phyloP scores from a whole-genome alignment of 371 early-diverging fungal genomes.

The Capillidium rhysosporum region DNA sequence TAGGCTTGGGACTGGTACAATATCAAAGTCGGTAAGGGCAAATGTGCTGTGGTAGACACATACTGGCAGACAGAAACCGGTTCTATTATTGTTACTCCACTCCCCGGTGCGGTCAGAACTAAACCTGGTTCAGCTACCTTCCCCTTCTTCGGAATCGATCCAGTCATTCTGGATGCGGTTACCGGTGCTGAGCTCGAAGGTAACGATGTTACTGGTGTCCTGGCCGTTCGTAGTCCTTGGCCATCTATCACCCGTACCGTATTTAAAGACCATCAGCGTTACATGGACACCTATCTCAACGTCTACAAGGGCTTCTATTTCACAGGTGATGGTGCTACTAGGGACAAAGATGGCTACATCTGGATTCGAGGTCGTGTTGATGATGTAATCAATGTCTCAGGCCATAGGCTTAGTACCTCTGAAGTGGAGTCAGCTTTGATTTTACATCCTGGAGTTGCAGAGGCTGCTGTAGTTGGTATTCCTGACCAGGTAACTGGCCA shows the following conservation, averaged over 20 bases:
- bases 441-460: constrained; percentile 61
- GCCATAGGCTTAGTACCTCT: constrained; percentile 90
- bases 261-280: constrained; percentile 75
- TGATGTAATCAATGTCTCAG: constrained; percentile 96
- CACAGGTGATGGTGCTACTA: constrained; percentile 74
- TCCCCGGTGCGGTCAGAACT: constrained; percentile 64
- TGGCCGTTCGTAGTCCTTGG: constrained; percentile 79
- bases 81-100: constrained; percentile 75
- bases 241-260: constrained; percentile 92
- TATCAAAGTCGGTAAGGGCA: constrained; percentile 66
- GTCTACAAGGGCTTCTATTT: constrained; percentile 76
- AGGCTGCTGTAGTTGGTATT: constrained; percentile 88
- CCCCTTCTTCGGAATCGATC: constrained; percentile 92
- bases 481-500: constrained; percentile 88
- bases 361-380: constrained; percentile 91
- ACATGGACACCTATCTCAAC: constrained; percentile 72
- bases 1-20: constrained; percentile 91
- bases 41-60: constrained; percentile 87
- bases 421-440: constrained; percentile 88
- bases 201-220: constrained; percentile 74
- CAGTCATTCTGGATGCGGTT: constrained; percentile 59
- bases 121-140: constrained; percentile 93
- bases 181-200: constrained; percentile 53
- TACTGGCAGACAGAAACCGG: constrained; percentile 97
- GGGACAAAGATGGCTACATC: constrained; percentile 85